Evolutionary conservation across 805 yeast genomes (phyloP).

Genomic region (Peterozyma xylosa): DNA sequence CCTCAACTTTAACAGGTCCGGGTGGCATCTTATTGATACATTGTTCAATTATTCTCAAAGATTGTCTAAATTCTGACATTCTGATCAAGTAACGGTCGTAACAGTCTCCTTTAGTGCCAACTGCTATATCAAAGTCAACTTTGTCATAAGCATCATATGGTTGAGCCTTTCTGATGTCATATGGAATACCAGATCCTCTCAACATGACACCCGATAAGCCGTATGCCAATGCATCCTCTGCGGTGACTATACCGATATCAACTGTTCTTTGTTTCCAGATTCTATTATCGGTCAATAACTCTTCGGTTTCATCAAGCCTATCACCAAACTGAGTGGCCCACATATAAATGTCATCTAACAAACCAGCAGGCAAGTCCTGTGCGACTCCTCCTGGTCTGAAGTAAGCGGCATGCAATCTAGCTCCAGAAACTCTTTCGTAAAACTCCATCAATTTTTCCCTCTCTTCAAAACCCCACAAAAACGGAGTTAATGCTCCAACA

Average conservation of each 20-base stretch:
- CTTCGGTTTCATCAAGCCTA: slow-evolving; percentile 86
- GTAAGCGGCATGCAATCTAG: slow-evolving; percentile 83
- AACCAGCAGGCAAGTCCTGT: slow-evolving; percentile 80
- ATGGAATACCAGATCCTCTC: slow-evolving; percentile 86
- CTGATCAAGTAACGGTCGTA: slow-evolving; percentile 83
- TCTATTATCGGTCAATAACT: slow-evolving; percentile 81
- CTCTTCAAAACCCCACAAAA: slow-evolving; percentile 92
- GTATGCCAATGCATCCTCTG: slow-evolving; percentile 82
- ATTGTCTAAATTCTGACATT: slow-evolving; percentile 90
- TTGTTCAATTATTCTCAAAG: slow-evolving; percentile 81
- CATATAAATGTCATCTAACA: slow-evolving; percentile 86
- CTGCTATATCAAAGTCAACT: slow-evolving; percentile 83
- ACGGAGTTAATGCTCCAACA: slow-evolving; percentile 90
- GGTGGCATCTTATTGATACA: slow-evolving; percentile 89
- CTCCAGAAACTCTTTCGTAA: slow-evolving; percentile 86
- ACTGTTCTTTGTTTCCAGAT: slow-evolving; percentile 86
- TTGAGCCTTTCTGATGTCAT: slow-evolving; percentile 76
- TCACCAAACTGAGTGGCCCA: slow-evolving; percentile 96
- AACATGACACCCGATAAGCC: slow-evolving; percentile 82
- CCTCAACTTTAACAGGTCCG: slow-evolving; percentile 88
- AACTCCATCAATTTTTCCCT: slow-evolving; percentile 91
- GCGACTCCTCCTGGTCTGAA: slow-evolving; percentile 91
- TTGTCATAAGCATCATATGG: slow-evolving; percentile 87
- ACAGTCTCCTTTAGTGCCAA: slow-evolving; percentile 84
- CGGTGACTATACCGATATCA: slow-evolving; percentile 73